These are phyloP conservation scores for Hypholoma sublateritium DNA, from an alignment of 768 basidiomycete species.

Conservation along the genomic window DNA sequence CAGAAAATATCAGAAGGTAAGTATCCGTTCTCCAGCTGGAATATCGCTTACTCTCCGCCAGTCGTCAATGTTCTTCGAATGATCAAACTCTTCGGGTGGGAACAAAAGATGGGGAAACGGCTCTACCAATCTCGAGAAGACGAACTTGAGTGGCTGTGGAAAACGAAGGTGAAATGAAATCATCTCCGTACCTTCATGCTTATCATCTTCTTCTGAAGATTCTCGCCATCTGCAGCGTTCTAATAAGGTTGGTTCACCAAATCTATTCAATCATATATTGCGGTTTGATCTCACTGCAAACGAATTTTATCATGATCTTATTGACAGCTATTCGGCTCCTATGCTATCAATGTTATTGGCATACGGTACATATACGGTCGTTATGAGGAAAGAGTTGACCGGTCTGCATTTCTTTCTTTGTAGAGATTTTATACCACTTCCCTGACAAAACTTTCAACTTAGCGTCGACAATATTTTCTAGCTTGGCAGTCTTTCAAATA, in stretches of 20 bases:
- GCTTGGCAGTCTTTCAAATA: slow-evolving; percentile 61
- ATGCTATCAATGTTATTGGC: slow-evolving; percentile 54
- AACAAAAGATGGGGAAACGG: not conserved
- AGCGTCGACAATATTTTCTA: slow-evolving; percentile 56
- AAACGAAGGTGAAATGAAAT: slow-evolving; percentile 9
- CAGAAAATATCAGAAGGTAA: slow-evolving; percentile 6
- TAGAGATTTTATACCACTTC: too few relatives aligned
- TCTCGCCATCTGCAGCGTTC: not conserved
- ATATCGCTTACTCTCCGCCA: slow-evolving; percentile 32
- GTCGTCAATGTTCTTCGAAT: slow-evolving; percentile 30
- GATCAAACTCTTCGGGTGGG: not conserved
- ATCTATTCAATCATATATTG: not conserved
- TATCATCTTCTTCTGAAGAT: not conserved
- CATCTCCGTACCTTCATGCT: not conserved
- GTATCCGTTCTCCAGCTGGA: not conserved
- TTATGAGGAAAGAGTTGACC: slow-evolving; percentile 39
- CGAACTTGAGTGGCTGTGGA: slow-evolving; percentile 6
- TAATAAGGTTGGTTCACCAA: not conserved
- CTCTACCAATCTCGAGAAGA: not conserved
- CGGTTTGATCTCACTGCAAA: not conserved
- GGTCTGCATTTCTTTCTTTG: slow-evolving; percentile 2
- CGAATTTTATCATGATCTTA: not conserved
- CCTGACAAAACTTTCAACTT: not conserved
- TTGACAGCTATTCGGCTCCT: slow-evolving; percentile 13
- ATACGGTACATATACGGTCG: slow-evolving; percentile 52